phyloP scores from a whole-genome alignment of 148 eudicot genomes.

The Camellia granthamiana region DNA sequence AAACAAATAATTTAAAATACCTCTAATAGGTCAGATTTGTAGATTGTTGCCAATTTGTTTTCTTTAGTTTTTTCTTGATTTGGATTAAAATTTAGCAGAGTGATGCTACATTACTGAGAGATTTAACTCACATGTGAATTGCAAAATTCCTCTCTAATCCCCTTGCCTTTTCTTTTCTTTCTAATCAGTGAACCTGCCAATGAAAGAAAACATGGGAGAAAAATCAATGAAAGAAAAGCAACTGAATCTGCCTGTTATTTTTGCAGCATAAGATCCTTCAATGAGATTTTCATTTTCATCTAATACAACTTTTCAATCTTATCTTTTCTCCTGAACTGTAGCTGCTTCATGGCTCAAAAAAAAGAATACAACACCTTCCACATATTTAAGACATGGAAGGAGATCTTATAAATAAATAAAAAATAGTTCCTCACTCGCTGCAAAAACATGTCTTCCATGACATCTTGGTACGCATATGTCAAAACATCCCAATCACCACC shows the following conservation, averaged over 20 bases:
- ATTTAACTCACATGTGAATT: too few relatives aligned
- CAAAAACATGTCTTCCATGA: neutral
- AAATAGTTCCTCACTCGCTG: neutral
- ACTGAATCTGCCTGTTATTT: conserved; percentile 3
- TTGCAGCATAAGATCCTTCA: conserved; percentile 18
- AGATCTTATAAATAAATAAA: conserved; percentile 1
- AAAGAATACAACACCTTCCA: conserved; percentile 2
- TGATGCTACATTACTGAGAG: too few relatives aligned
- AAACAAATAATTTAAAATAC: too few relatives aligned
- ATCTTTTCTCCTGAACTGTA: neutral
- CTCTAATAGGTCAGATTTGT: too few relatives aligned
- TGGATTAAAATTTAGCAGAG: too few relatives aligned
- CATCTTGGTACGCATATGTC: neutral
- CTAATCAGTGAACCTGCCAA: too few relatives aligned
- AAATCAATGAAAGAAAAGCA: neutral
- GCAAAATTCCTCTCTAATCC: too few relatives aligned
- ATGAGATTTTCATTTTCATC: conserved; percentile 15
- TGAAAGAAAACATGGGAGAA: neutral
- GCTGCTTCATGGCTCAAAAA: conserved; percentile 19
- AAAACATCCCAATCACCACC: conserved; percentile 22
- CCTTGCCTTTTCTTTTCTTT: too few relatives aligned
- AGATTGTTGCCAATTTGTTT: too few relatives aligned
- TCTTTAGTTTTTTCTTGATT: too few relatives aligned
- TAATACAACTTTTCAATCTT: conserved; percentile 13
- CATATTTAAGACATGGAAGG: neutral